Conservation (phyloP, 2,329 filamentous ascomycete species). For the Exophiala dermatitidis region DNA sequence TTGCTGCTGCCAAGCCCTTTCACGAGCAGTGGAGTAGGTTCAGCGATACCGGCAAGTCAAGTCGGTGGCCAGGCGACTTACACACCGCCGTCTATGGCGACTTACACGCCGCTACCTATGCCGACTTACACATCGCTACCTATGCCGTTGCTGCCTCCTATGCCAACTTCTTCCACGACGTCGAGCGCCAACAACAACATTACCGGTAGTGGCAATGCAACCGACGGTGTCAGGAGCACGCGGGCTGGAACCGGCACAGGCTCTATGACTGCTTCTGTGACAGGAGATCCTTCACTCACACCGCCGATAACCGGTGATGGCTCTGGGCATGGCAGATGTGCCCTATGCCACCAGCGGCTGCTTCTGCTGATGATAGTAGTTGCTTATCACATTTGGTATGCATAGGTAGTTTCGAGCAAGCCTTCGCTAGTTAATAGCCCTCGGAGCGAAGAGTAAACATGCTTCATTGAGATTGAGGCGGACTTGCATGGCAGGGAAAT, state of each 20-base stretch:
- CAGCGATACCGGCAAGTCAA: constrained; percentile 40
- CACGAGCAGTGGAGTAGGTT: constrained; percentile 42
- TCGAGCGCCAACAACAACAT: constrained; percentile 1
- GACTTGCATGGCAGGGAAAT: too few relatives aligned
- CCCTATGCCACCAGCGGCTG: neutral
- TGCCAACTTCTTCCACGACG: neutral
- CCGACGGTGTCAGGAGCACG: neutral
- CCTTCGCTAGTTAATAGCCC: too few relatives aligned
- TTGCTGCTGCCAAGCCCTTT: constrained; percentile 41
- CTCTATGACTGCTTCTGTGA: neutral
- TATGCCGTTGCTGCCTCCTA: constrained; percentile 1
- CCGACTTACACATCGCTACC: constrained; percentile 6
- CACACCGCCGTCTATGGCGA: constrained; percentile 3
- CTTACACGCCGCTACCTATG: constrained; percentile 1
- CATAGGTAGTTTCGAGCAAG: too few relatives aligned
- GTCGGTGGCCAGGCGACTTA: constrained; percentile 32
- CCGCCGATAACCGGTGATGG: constrained; percentile 7
- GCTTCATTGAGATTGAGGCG: too few relatives aligned
- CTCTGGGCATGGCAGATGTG: neutral
- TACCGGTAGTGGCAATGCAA: neutral
- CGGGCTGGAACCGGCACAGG: neutral
- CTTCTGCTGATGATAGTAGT: neutral
- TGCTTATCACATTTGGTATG: neutral
- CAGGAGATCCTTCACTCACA: constrained; percentile 5
- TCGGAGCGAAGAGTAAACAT: too few relatives aligned